Conservation (phyloP, 768 basidiomycete species). For the Leccinum olivaceopallidum region DNA sequence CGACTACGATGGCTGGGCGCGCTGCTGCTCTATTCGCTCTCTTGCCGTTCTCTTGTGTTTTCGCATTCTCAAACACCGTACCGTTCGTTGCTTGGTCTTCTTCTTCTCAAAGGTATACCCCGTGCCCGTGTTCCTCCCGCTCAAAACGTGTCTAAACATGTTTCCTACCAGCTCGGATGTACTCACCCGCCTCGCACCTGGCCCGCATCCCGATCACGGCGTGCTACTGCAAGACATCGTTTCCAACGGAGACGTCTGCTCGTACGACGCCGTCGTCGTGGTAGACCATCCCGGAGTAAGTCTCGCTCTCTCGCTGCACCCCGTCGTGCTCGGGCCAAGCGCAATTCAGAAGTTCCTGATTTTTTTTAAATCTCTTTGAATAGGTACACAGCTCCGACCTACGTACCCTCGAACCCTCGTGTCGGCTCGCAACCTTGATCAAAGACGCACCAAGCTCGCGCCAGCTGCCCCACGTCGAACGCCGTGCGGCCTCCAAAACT, state of each 20-base stretch:
- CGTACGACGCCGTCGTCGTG: conserved; percentile 64
- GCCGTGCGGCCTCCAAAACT: conserved; percentile 10
- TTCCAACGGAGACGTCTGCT: conserved; percentile 50
- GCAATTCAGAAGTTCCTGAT: not conserved
- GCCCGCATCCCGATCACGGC: conserved; percentile 29
- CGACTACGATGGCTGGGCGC: conserved; percentile 43
- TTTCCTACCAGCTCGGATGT: conserved; percentile 51
- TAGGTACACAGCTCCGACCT: conserved; percentile 67
- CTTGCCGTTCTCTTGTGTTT: conserved; percentile 40
- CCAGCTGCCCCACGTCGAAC: conserved; percentile 61
- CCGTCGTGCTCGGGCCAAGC: not conserved
- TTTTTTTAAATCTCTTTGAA: too few species aligned
- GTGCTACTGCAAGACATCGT: conserved; percentile 48
- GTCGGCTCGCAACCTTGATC: conserved; percentile 49
- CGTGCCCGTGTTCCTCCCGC: not conserved
- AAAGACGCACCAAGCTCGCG: conserved; percentile 52
- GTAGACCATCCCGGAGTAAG: conserved; percentile 74
- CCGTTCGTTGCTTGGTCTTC: conserved; percentile 71
- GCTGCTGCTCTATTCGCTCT: conserved; percentile 45
- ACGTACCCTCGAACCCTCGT: conserved; percentile 54
- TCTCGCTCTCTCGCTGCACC: conserved; percentile 11
- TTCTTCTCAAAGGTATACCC: conserved; percentile 55
- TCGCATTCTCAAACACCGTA: conserved; percentile 61
- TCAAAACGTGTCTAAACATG: not conserved
- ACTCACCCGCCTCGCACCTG: conserved; percentile 44